Evolutionary conservation across 306 rosid genomes (phyloP), one percentile per base, ranked within the genome.

Genomic region (Ormosia semicastrata): DNA sequence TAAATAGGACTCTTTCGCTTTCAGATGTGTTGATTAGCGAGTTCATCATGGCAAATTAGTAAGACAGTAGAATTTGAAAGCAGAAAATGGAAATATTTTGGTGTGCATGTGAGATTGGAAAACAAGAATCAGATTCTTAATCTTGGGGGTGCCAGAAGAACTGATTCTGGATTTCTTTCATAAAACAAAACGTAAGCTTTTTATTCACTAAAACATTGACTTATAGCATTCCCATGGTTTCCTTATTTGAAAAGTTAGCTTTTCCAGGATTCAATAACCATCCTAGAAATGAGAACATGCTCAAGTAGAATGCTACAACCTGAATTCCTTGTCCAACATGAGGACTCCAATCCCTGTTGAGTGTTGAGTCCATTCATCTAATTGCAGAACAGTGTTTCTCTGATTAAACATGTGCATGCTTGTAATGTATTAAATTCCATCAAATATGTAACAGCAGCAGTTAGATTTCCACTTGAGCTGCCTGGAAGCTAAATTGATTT

Each of bases 81-180:
- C 8, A 24, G 57, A 30, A 58, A 71, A 57, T 4, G 30, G 59
- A 39, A 50, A 56, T 77, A 64, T 73, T 82, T 67, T 43, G 70
- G 40, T 69, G 71, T 41, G 69, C 59, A 67, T 63, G 81, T 79
- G 89, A 80, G 57, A 77, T 66, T 36, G 77, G 40, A 60, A 46
- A 66, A 65, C 12, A 71, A 52, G 94, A 91, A 89, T 80, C 49
- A 57, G 94, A 91, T 88, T 88, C 95, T 83, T 78, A 62, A 62
- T 70, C 88, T 79, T 84, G 82, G 67, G 71, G 56, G 86, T 84
- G 81, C 84, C 71, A 81, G 84, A 85, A 79, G 90, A 83, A 87
- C 53, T 6, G 78, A 85, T 90, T 63, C 84, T 81, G 73, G 75
- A 80, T 68, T 81, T 63, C 77, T 76, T 83, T 83, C 67, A 47